Base-by-base conservation (phyloP, 2,329 filamentous ascomycete genomes). In the Acrocalymma vagum region DNA sequence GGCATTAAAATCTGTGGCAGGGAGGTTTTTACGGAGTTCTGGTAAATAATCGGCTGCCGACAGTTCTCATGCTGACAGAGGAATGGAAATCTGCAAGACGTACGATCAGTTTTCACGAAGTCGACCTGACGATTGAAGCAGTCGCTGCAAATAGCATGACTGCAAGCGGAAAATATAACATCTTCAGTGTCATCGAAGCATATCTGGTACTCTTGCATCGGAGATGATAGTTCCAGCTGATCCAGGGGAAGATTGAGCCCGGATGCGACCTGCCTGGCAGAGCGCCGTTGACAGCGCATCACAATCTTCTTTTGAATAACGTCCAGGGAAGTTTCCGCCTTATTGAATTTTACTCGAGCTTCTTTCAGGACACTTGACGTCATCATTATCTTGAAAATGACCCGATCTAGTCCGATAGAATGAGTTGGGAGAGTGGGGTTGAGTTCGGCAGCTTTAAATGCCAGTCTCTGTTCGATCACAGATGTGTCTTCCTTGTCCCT, bases 111-210 rank as follows among this genome's bases (percentile, higher is more conserved):
- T 11, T 34, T 31, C 5, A 48, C 41, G 16, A 47, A 51, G 4
- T 37, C 29, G 29, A 53, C 34, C 21, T 53, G 49, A 14, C 33
- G 41, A 11, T 39, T 24, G 24, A 57, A 42, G 27, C 53, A 59
- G 10, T 48, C 51, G 8, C 21, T 38, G 35, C 55, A 59, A 9
- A 40, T 38, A 3, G 42, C 32, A 37, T 59, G 55, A 14, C 38
- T 31, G 24, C 55, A 59, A 0, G 15, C 24, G 3, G 38, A 37
- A 27, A 38, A 42, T 15, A 33, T 16, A 10, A 45, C 25, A 15
- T 43, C 30, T 13, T 23, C 25, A 5, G 39, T 48, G 8, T 26
- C 20, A 10, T 39, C 30, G n/a, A 13, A 23, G 4, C 44, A 48
- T 11, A 26, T 15, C 9, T 39, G 30, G 14, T 31, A 43, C 16